These are phyloP conservation scores for Raffaelea ambrosiae DNA, from an alignment of 2,329 filamentous ascomycete species.

Conservation along the genomic window DNA sequence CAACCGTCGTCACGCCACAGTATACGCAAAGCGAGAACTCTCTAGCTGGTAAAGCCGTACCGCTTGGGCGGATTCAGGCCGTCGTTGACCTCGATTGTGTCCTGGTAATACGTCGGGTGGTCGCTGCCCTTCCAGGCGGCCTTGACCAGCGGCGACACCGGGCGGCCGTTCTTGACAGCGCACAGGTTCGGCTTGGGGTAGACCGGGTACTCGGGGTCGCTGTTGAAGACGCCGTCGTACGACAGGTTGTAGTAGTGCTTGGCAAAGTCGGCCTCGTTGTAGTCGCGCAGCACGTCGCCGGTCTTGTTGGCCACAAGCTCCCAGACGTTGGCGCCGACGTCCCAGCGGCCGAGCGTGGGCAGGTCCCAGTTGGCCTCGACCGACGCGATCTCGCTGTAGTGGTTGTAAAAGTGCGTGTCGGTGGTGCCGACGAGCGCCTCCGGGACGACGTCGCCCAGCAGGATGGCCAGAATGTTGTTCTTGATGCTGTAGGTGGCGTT, in stretches of 20 bases:
- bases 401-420: constrained; percentile 63
- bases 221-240: constrained; percentile 21
- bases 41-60: no score
- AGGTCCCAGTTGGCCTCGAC: constrained; percentile 63
- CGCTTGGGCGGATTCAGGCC: constrained; percentile 17
- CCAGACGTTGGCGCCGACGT: constrained; percentile 66
- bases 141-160: constrained; percentile 14
- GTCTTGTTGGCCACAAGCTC: constrained; percentile 51
- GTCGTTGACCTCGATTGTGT: constrained; percentile 19
- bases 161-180: constrained; percentile 16
- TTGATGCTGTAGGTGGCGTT: constrained; percentile 57
- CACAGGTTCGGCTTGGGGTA: constrained; percentile 21
- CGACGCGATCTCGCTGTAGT: constrained; percentile 62
- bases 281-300: constrained; percentile 35
- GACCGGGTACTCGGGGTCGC: constrained; percentile 10
- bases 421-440: constrained; percentile 54
- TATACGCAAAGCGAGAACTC: no score
- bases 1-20: no score
- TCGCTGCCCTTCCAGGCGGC: constrained; percentile 15
- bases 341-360: constrained; percentile 61
- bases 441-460: constrained; percentile 69
- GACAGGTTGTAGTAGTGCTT: constrained; percentile 17
- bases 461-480: constrained; percentile 62
- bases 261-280: constrained; percentile 8
- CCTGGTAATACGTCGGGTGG: constrained; percentile 17